Evolutionary conservation across 1,139 yeast species (phyloP).

Genomic region (Geotrichum klebahnii): DNA sequence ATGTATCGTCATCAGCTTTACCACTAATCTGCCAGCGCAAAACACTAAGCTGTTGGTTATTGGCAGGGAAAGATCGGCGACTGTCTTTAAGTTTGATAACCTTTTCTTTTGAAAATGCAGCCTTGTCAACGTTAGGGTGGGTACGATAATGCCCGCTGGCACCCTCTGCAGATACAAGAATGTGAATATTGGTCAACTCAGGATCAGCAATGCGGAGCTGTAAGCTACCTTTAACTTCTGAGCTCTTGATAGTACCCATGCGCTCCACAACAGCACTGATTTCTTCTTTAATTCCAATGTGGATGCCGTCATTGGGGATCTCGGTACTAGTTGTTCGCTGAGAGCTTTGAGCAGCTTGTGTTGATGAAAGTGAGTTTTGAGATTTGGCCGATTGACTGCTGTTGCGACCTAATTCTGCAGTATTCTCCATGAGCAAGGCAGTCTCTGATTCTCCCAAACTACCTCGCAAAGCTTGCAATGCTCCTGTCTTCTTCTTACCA

Average conservation of each 20-base stretch:
- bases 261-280: slow-evolving; percentile 73
- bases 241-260: slow-evolving; percentile 70
- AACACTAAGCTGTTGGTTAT: slow-evolving; percentile 85
- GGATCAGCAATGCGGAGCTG: slow-evolving; percentile 81
- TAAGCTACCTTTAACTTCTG: slow-evolving; percentile 87
- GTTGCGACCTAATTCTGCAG: slow-evolving; percentile 19
- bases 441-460: slow-evolving; percentile 34
- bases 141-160: slow-evolving; percentile 69
- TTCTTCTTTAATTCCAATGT: slow-evolving; percentile 73
- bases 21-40: slow-evolving; percentile 64
- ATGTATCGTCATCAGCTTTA: slow-evolving; percentile 44
- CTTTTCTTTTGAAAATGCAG: slow-evolving; percentile 53
- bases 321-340: slow-evolving; percentile 19
- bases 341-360: not conserved
- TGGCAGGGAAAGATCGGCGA: slow-evolving; percentile 78
- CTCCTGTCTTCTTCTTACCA: slow-evolving; percentile 56
- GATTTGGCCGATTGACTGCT: not conserved
- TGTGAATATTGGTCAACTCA: slow-evolving; percentile 59
- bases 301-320: slow-evolving; percentile 63
- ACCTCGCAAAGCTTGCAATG: slow-evolving; percentile 45
- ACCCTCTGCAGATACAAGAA: slow-evolving; percentile 52
- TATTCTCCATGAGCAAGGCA: slow-evolving; percentile 33
- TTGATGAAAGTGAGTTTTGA: not conserved
- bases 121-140: slow-evolving; percentile 91
- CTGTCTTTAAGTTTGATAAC: slow-evolving; percentile 73